Evolutionary conservation across 805 yeast species (phyloP).

Genomic region (Saturnispora galanensis): DNA sequence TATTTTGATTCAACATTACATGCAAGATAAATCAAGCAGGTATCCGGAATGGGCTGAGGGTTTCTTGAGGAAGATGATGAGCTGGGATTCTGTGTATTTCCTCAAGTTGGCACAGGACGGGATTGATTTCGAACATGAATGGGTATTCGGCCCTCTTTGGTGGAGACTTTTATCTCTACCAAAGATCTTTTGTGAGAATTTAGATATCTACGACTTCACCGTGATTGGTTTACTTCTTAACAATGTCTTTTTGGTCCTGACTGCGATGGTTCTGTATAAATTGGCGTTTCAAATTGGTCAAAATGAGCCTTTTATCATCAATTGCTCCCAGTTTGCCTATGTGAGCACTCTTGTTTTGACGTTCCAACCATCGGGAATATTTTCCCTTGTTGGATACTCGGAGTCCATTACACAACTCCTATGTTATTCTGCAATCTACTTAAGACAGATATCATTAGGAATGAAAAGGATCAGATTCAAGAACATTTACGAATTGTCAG

Average conservation of each 20-base stretch:
- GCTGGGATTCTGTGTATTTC: slow-evolving; percentile 86
- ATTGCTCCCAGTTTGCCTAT: slow-evolving; percentile 9
- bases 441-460: slow-evolving; percentile 32
- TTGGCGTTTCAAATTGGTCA: slow-evolving; percentile 30
- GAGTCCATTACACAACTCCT: slow-evolving; percentile 63
- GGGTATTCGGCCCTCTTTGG: slow-evolving; percentile 82
- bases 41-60: slow-evolving; percentile 8
- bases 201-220: slow-evolving; percentile 34
- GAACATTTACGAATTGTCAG: slow-evolving; percentile 34
- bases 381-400: slow-evolving; percentile 62
- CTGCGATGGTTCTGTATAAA: slow-evolving; percentile 39
- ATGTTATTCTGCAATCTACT: slow-evolving; percentile 45
- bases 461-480: slow-evolving; percentile 5
- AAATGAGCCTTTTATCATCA: neutral
- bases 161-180: slow-evolving; percentile 30
- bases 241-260: slow-evolving; percentile 41
- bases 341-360: slow-evolving; percentile 33
- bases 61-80: slow-evolving; percentile 44
- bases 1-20: slow-evolving; percentile 25
- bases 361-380: slow-evolving; percentile 74
- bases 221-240: slow-evolving; percentile 39
- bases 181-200: slow-evolving; percentile 10
- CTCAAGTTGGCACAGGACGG: slow-evolving; percentile 43
- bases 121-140: slow-evolving; percentile 73
- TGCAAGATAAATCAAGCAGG: neutral